phyloP scores from a whole-genome alignment of 2,329 filamentous ascomycete genomes.

The Colletotrichum sp. region DNA sequence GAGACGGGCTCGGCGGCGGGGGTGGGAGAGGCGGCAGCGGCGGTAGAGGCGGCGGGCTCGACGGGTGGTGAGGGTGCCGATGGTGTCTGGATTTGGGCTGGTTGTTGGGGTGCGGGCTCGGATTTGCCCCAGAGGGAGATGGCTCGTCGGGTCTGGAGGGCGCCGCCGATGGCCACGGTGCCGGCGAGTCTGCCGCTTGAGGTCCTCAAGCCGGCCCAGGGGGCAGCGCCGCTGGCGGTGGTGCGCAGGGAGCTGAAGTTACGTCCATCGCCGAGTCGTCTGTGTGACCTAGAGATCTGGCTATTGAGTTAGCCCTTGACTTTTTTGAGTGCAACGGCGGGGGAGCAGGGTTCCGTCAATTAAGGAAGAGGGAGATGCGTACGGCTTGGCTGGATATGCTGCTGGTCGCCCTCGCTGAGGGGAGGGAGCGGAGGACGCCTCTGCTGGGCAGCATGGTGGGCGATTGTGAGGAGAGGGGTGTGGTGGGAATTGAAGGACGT shows the following conservation, averaged over 20 bases:
- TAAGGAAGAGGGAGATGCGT: constrained; percentile 5
- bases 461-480: constrained; percentile 9
- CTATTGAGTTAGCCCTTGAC: neutral
- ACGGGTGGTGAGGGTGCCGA: neutral
- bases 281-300: constrained; percentile 26
- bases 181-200: constrained; percentile 16
- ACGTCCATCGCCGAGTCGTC: constrained; percentile 37
- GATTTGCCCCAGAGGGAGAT: constrained; percentile 22
- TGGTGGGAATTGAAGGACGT: constrained; percentile 18
- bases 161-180: constrained; percentile 34
- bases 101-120: constrained; percentile 11
- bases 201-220: constrained; percentile 3
- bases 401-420: constrained; percentile 34
- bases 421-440: constrained; percentile 45
- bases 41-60: neutral
- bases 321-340: neutral
- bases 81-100: constrained; percentile 24
- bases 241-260: constrained; percentile 33
- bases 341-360: neutral
- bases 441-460: constrained; percentile 50
- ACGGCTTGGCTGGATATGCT: constrained; percentile 32
- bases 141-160: constrained; percentile 12
- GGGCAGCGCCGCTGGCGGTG: neutral
- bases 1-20: constrained; percentile 32
- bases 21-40: constrained; percentile 23